Percentiles rank a stretch among this genome's conserved stretches.
Evolutionary conservation across 1,139 yeast species (phyloP).

Genomic region (Chernovozyma sophiae-reginae): DNA sequence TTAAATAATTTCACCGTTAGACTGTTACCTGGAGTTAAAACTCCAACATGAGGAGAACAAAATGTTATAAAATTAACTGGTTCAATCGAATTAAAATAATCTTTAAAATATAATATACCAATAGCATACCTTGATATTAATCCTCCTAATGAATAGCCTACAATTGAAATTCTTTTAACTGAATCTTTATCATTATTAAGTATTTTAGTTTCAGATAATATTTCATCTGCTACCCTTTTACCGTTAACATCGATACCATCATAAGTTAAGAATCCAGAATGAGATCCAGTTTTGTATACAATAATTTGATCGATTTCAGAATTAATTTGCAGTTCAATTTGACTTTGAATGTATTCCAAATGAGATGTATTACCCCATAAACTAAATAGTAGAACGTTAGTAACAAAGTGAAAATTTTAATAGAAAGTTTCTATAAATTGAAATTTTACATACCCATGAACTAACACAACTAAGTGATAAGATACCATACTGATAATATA

Average conservation of each 20-base stretch:
- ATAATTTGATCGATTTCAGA: conserved; percentile 30
- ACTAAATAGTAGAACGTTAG: conserved; percentile 21
- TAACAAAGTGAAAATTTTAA: background rate
- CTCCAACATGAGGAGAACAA: conserved; percentile 84
- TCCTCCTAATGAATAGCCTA: conserved; percentile 86
- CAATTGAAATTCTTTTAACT: conserved; percentile 58
- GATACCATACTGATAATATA: too few relatives aligned
- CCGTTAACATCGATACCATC: conserved; percentile 90
- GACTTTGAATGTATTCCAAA: conserved; percentile 52
- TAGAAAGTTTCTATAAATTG: background rate
- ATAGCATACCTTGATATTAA: conserved; percentile 71
- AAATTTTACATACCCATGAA: conserved; percentile 71
- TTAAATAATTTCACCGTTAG: conserved; percentile 50
- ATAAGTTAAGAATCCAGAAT: conserved; percentile 66
- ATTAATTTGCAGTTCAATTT: conserved; percentile 23
- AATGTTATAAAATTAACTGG: conserved; percentile 69
- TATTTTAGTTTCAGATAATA: conserved; percentile 40
- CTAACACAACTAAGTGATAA: conserved; percentile 63
- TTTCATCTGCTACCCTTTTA: conserved; percentile 67
- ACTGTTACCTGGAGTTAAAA: conserved; percentile 55
- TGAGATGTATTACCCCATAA: conserved; percentile 78
- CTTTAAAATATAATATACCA: conserved; percentile 58
- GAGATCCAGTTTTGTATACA: conserved; percentile 58
- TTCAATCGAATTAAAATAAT: conserved; percentile 44
- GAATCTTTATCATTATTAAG: conserved; percentile 20